Conservation (phyloP, 2,329 filamentous ascomycete species). For the Beauveria varroae region DNA sequence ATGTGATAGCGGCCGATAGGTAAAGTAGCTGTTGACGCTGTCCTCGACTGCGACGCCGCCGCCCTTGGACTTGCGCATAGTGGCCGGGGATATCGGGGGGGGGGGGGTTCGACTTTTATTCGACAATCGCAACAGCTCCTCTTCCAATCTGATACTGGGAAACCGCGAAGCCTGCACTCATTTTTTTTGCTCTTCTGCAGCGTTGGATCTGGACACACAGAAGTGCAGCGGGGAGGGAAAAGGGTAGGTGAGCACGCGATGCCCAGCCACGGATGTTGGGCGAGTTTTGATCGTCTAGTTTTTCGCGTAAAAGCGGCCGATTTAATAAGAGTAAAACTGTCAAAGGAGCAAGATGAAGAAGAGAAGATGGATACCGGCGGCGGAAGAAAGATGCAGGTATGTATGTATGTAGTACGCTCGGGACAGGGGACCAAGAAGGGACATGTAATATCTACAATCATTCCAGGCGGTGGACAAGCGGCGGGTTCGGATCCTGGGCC, state of each 20-base stretch:
- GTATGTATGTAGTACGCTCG: too few species aligned
- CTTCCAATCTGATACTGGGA: conserved; percentile 1
- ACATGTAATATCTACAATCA: too few species aligned
- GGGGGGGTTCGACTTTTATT: neutral
- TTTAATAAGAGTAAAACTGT: neutral
- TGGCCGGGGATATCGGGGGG: neutral
- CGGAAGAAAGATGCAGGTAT: neutral
- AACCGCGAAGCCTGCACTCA: conserved; percentile 2
- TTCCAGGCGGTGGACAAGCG: neutral
- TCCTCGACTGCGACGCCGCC: conserved; percentile 22
- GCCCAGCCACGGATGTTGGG: neutral
- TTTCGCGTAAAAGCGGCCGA: neutral
- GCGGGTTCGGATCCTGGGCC: neutral
- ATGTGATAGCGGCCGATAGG: conserved; percentile 60
- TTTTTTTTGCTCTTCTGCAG: conserved; percentile 7
- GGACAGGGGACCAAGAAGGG: neutral
- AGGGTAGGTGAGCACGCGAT: conserved; percentile 6
- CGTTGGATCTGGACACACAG: neutral
- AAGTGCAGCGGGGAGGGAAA: neutral
- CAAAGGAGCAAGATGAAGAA: neutral
- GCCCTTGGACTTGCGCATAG: conserved; percentile 15
- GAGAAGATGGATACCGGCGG: neutral
- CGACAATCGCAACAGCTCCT: neutral
- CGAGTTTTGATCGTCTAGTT: neutral
- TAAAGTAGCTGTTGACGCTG: conserved; percentile 47